Base-by-base conservation (phyloP, 192 early-diverging fungal species). In the Coemansia sp. region DNA sequence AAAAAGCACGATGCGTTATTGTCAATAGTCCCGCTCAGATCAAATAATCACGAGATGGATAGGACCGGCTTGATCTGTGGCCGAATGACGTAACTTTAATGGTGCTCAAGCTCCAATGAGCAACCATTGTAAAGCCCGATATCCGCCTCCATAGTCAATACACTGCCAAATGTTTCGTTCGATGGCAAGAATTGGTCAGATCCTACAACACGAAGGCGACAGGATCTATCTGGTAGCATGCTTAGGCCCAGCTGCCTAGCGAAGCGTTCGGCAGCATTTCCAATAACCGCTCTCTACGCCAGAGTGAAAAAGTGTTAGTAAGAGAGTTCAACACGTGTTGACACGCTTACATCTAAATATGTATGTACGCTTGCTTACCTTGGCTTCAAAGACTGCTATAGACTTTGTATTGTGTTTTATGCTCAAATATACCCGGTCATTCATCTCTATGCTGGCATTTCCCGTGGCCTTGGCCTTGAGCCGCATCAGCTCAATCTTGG, bases 401-500 rank as follows among this genome's bases (percentile, higher is more conserved):
- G 71, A 53, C n/a, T 68, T 77, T 39, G 44, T 59, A 30, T 68
- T 42, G 58, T 64, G 73, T 23, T 42, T 5, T 3, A 82, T 62
- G 19, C 62, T 63, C 13, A 82, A 33, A 47, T 82, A 82, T 1
- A 82, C 38, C 38, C 80, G 62, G 63, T 77, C 75, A 0, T 64
- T 21, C 64, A 69, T 65, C n/a, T 57, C 75, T 1, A 77, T 77
- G 69, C 69, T 82, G 2, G 66, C 4, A 58, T 74, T 77, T 2
- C 80, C 80, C 4, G 62, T 63, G 3, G 80, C 80, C 61, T 74
- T 76, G 62, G 68, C 65, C 63, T 76, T 82, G 58, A 82, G 75
- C 6, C 71, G 71, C 75, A 76, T 82, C 32, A 82, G 72, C 75
- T 73, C 80, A 42, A 77, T 72, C 59, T 73, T 70, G 14, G 79